A percentile compares a stretch with the other conserved stretches of the same genome.
Evolutionary conservation across 1,284 basidiomycete genomes (phyloP).

Genomic region (Trametes pubescens): DNA sequence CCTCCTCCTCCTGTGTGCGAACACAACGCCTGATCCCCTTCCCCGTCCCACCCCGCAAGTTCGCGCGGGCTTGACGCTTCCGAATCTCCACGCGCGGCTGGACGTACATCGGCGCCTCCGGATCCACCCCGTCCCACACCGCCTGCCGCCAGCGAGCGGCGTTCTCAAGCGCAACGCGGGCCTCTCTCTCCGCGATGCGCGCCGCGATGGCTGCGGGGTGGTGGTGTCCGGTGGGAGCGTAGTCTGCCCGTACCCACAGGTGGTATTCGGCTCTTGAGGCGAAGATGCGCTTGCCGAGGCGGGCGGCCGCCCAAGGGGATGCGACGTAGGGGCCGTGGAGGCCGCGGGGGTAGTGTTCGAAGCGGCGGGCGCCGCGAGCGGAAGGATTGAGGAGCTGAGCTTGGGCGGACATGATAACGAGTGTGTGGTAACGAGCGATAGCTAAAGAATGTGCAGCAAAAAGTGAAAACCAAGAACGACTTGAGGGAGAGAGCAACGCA

Average conservation of each 20-base stretch:
- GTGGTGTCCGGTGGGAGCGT: slow-evolving; percentile 6
- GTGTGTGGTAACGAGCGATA: not conserved
- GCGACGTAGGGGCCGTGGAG: slow-evolving; percentile 1
- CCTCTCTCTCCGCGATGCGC: slow-evolving; percentile 3
- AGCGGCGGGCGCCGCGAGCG: not conserved
- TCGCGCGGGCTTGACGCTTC: slow-evolving; percentile 10
- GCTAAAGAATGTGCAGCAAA: not conserved
- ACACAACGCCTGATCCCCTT: slow-evolving; percentile 9
- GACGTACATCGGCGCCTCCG: not conserved
- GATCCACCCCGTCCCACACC: slow-evolving; percentile 3
- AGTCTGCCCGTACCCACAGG: slow-evolving; percentile 8
- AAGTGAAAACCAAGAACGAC: not conserved
- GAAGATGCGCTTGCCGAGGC: slow-evolving; percentile 17
- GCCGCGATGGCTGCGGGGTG: slow-evolving; percentile 7
- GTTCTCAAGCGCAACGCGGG: not conserved
- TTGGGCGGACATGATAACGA: slow-evolving; percentile 4
- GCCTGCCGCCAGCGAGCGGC: slow-evolving; percentile 3
- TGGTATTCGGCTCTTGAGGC: slow-evolving; percentile 8
- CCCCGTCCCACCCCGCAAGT: not conserved
- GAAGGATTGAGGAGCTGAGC: not conserved
- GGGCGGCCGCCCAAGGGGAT: slow-evolving; percentile 10
- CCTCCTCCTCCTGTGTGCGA: slow-evolving; percentile 6
- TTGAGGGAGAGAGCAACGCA: not conserved
- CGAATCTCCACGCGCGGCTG: slow-evolving; percentile 10
- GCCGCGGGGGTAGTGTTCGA: slow-evolving; percentile 6